These are phyloP conservation scores for Jacaranda mimosifolia DNA, from an alignment of 257 asterid genomes.

Conservation along the genomic window DNA sequence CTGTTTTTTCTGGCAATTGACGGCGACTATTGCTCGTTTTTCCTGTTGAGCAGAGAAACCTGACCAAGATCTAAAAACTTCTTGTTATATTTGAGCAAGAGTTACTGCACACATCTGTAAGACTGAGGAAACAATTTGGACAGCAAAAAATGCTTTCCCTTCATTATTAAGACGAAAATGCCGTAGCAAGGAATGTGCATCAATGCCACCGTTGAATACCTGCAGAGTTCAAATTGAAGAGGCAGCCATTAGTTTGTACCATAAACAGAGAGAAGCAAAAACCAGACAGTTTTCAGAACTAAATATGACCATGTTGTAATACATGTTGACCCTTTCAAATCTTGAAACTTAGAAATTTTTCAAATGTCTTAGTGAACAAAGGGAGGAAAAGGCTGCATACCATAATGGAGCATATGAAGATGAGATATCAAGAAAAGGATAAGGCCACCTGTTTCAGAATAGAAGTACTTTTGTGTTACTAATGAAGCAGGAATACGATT, in stretches of 20 bases:
- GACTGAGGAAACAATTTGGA: conserved; percentile 84
- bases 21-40: neutral
- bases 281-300: neutral
- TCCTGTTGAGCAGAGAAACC: neutral
- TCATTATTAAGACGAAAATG: conserved; percentile 69
- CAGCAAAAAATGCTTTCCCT: conserved; percentile 70
- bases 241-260: neutral
- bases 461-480: conserved; percentile 7
- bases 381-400: conserved; percentile 50
- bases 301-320: too few relatives aligned
- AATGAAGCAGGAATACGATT: neutral
- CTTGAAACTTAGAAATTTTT: too few relatives aligned
- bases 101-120: conserved; percentile 49
- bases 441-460: conserved; percentile 86
- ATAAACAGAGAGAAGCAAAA: neutral
- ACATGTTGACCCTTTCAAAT: too few relatives aligned
- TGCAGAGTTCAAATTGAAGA: conserved; percentile 35
- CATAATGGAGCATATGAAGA: conserved; percentile 89
- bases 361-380: neutral
- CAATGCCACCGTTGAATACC: conserved; percentile 90
- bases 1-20: neutral
- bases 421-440: conserved; percentile 91
- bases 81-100: conserved; percentile 17
- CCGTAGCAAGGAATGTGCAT: conserved; percentile 94
- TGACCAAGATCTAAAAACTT: conserved; percentile 38